phyloP scores from a whole-genome alignment of 1,139 yeast genomes.

The Yarrowia galli region DNA sequence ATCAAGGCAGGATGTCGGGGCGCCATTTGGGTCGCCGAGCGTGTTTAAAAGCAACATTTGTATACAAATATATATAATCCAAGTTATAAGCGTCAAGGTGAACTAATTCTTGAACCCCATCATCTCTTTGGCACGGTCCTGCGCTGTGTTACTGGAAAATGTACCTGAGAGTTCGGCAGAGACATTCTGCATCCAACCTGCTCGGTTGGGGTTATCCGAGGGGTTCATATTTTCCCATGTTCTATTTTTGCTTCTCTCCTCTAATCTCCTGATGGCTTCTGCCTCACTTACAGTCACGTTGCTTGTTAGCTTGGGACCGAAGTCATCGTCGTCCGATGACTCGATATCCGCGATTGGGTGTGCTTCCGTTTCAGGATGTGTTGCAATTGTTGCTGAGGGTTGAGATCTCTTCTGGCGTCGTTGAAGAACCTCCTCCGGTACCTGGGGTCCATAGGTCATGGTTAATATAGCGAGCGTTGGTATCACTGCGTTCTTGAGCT shows the following conservation, averaged over 20 bases:
- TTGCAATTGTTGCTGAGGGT: not conserved
- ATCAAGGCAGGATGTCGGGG: conserved; percentile 81
- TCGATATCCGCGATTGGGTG: not conserved
- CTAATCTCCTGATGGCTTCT: conserved; percentile 19
- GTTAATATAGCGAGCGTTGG: not conserved
- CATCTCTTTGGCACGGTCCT: conserved; percentile 18
- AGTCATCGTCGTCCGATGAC: conserved; percentile 14
- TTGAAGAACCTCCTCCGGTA: conserved; percentile 1
- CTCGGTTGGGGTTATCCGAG: conserved; percentile 11
- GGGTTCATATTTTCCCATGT: conserved; percentile 23
- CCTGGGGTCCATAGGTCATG: conserved; percentile 6
- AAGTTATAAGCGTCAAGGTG: not conserved
- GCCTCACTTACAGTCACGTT: not conserved
- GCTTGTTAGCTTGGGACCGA: not conserved
- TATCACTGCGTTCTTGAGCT: no score
- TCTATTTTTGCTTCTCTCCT: not conserved
- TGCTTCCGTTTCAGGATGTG: no score
- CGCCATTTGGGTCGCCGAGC: conserved; percentile 94
- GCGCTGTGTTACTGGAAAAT: conserved; percentile 8
- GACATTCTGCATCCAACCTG: conserved; percentile 18
- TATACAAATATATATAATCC: conserved; percentile 16
- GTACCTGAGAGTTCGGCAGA: conserved; percentile 15
- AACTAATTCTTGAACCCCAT: conserved; percentile 5
- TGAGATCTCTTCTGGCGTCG: not conserved
- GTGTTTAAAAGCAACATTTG: conserved; percentile 55